Percentiles rank a stretch among this genome's conserved stretches.
These are phyloP conservation scores for Calonectria montana DNA, from an alignment of 2,329 filamentous ascomycete species.

Conservation along the genomic window DNA sequence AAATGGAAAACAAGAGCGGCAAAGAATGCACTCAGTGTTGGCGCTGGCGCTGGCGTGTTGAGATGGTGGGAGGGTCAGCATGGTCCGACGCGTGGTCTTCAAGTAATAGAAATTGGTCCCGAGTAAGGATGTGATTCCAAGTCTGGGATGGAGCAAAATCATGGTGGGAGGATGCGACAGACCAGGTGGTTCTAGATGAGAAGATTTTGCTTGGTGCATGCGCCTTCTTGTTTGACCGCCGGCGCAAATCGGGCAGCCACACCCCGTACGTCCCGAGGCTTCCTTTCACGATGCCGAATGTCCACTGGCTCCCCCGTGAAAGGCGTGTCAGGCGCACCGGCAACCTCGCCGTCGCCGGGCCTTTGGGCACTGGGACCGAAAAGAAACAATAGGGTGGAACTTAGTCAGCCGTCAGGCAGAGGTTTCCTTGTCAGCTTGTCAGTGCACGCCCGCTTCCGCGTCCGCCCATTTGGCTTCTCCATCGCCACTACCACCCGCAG, in stretches of 20 bases:
- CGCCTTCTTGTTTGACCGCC: constrained; percentile 20
- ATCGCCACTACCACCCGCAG: constrained; percentile 17
- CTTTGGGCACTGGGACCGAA: neutral
- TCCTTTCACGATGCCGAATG: constrained; percentile 22
- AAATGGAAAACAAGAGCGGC: constrained; percentile 6
- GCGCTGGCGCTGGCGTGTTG: neutral
- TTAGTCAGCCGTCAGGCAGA: neutral
- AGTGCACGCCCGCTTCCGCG: constrained; percentile 10
- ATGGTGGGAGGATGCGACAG: constrained; percentile 22
- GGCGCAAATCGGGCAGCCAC: constrained; percentile 21
- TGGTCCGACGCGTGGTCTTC: constrained; percentile 17
- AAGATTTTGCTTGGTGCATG: neutral
- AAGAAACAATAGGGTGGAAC: neutral
- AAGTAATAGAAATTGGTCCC: constrained; percentile 23
- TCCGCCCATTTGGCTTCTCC: constrained; percentile 7
- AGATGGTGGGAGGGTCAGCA: constrained; percentile 24
- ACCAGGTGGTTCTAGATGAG: constrained; percentile 4
- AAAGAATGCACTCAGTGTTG: constrained; percentile 5
- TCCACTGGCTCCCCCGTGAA: neutral
- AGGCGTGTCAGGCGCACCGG: neutral
- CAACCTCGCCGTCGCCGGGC: neutral
- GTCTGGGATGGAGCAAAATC: constrained; percentile 12
- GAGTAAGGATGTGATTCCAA: constrained; percentile 21
- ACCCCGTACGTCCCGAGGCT: constrained; percentile 5
- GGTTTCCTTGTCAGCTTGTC: neutral